Base-by-base conservation (phyloP, 345 rosid species). In the Kernera saxatilis region DNA sequence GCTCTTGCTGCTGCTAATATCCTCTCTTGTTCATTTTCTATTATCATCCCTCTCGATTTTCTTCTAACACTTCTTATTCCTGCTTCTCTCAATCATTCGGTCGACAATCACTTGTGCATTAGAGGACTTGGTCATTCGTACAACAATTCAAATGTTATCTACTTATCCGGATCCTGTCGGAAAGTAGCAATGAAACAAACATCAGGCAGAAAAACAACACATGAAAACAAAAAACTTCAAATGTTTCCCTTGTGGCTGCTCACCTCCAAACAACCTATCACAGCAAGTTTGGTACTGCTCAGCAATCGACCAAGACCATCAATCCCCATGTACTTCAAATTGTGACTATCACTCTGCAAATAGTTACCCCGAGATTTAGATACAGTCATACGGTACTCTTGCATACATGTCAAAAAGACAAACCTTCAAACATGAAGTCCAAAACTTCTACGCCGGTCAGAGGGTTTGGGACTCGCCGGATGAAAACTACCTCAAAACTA, bases 271-370 rank as follows among this genome's bases (percentile, higher is more conserved):
- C 99, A 94, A 84, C 92, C 98, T 44, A 94, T 91, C 69, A 94
- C 98, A 70, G 99, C 96, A 82, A 94, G 79, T 62, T n/a, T 94
- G 99, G 73, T 94, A 98, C 80, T 94, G 98, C 76, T 94, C 99
- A 53, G 93, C 98, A 68, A 78, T 65, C 89, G 86, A 44, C 99
- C 96, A 73, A 94, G 90, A 35, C 88, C 97, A 83, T 92, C 98
- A 76, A 94, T 89, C 50, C 98, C 99, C 97, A 94, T 86, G 70
- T 91, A 94, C 80, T 86, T 91, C 64, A 94, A 79, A 84, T 94
- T 94, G 78, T 94, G 96, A 84, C 82, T 87, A 76, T 94, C 98
- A 82, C 97, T 91, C 99, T 94, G 90, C 81, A 64, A 80, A 76
- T 23, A 80, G 58, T 54, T 74, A 33, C 8, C 66, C 32, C 48